phyloP scores from a whole-genome alignment of 2,329 filamentous ascomycete species.

The Cercospora brassicicola region DNA sequence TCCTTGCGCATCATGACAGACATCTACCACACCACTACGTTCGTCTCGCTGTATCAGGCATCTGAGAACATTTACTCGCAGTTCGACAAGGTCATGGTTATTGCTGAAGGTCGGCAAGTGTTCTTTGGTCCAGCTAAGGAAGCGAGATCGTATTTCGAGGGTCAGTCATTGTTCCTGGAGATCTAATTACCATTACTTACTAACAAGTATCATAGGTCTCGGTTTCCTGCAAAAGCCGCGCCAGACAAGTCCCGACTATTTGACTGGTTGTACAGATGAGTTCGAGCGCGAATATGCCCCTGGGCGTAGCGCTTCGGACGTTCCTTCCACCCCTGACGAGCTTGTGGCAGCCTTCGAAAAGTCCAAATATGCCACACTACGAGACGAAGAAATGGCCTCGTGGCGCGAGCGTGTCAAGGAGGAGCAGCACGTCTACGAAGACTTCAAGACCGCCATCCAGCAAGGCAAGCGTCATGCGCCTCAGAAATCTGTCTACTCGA shows the following conservation, averaged over 20 bases:
- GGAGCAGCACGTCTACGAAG: conserved; percentile 68
- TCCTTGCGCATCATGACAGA: conserved; percentile 66
- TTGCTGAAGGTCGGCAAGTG: conserved; percentile 72
- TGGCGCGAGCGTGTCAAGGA: conserved; percentile 66
- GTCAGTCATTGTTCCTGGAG: conserved; percentile 24
- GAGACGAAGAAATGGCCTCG: conserved; percentile 65
- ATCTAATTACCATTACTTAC: too few relatives aligned
- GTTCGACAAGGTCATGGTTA: conserved; percentile 82
- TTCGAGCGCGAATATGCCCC: conserved; percentile 75
- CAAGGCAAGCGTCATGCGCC: conserved; percentile 76
- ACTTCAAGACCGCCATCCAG: conserved; percentile 71
- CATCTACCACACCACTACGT: conserved; percentile 78
- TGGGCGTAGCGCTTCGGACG: conserved; percentile 64
- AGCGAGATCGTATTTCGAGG: conserved; percentile 73
- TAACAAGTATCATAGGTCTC: too few relatives aligned
- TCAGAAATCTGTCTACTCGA: conserved; percentile 74
- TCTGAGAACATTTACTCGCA: conserved; percentile 76
- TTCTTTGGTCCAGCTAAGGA: conserved; percentile 70
- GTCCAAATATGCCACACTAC: conserved; percentile 58
- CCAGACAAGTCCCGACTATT: conserved; percentile 78
- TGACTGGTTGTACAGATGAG: conserved; percentile 80
- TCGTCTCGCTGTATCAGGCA: conserved; percentile 83
- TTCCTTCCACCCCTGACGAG: conserved; percentile 66
- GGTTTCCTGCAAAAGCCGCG: conserved; percentile 73
- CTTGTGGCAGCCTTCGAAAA: conserved; percentile 69